Base-by-base conservation (phyloP, 805 yeast genomes). In the Pichia cephalocereana region DNA sequence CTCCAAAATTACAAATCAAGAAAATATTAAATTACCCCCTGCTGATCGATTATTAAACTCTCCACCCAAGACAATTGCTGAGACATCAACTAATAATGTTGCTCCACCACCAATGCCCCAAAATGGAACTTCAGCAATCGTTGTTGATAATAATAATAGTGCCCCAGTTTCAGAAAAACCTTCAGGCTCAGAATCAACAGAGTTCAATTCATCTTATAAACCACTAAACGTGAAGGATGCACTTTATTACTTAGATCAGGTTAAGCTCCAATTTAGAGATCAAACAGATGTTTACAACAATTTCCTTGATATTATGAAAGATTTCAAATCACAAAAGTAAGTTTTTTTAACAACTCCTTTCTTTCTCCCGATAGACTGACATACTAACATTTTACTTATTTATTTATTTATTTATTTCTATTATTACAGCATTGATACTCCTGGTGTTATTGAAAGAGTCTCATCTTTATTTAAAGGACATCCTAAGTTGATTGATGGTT, bases 201-300 rank as follows among this genome's bases (percentile, higher is more conserved):
- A 59, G 8, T 61, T 60, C 30, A 52, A 51, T 47, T 71, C 59
- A 49, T 59, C 59, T 36, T 83, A 83, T 63, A 72, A 89, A 57
- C 96, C 97, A 2, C 70, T 93, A 58, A 93, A 93, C 61, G 98
- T 93, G 45, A 88, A 87, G 63, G 99, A 93, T 66, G 99, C 99
- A 7, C 72, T 93, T 55, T 82, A 96, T 10, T 93, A 95, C 62
- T 76, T 93, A 56, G 99, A 95, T 63, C 96, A 90, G 67, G 99
- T 93, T 46, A 93, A 93, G 67, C 77, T 83, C 44, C 97, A 90
- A 64, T 93, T 93, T 67, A 84, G 79, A 65, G 77, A 82, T 55
- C 95, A 91, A 68, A 95, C 98, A 0, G 97, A 90, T 59, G 96
- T 93, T 40, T 93, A 93, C 72, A 93, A 93, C 66, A 89, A 86